Base-by-base conservation (phyloP, 192 early-diverging fungal species). In the Coemansia sp. region DNA sequence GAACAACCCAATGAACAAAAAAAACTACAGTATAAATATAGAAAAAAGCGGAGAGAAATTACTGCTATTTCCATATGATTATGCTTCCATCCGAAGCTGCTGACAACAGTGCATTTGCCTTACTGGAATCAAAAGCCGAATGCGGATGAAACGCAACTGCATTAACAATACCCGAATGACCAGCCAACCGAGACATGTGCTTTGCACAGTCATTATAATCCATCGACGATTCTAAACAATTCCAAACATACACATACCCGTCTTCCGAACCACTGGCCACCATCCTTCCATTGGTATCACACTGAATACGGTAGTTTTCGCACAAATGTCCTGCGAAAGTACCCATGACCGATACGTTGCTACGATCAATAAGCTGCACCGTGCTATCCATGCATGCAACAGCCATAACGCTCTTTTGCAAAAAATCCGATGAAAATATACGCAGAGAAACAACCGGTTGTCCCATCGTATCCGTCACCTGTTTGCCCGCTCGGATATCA, bases 251-350 rank as follows among this genome's bases (percentile, higher is more conserved):
- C 6, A 97, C 90, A 39, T 75, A 80, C 9, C 94, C 94, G 72
- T 97, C 94, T 71, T 99, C 96, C 51, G 91, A 93, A 1, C 97
- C 97, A 64, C 91, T 91, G 14, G 95, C 84, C 1, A 95, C 91
- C 70, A 88, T 66, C 4, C 88, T 85, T 65, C 93, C 93, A 45
- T 85, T 88, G 60, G 97, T 74, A 43, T 88, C 85, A 35, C 91
- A 90, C 17, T 84, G 86, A 34, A 96, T 81, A 35, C 92, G 87
- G 76, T 96, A 97, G 61, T 90, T 73, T 22, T 62, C 69, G 64
- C 96, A 95, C 55, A 80, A 86, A 79, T 99, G 97, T 0, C 96
- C 96, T 38, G 86, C 74, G 60, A 89, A 97, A 66, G 86, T 86
- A 41, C 88, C 91, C 33, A 95, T 78, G 45, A 93, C 65, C 11